Evolutionary conservation across 1,139 yeast genomes (phyloP), one percentile per base, ranked within the genome.

Genomic region (Pichia sp.): DNA sequence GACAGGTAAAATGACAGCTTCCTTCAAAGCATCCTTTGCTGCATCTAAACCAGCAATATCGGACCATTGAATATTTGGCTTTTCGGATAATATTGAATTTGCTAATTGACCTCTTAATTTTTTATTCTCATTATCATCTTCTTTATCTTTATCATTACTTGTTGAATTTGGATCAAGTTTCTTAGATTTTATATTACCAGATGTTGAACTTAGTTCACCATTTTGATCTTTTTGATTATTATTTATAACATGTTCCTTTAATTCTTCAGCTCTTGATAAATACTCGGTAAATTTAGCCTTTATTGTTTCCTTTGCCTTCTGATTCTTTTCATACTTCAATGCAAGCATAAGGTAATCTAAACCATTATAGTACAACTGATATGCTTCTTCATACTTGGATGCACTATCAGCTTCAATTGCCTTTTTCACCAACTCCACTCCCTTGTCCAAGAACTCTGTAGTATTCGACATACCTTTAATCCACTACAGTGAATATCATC

Each of bases 361-460:
- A 3, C 97, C 97, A 60, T 86, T 87, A 71, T 86, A 89, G 68
- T 94, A 94, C 43, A 88, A 77, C 52, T 88, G 86, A 66, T 92
- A 92, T 0, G 98, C 98, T 56, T 92, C 97, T 52, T 88, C 96
- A 60, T 90, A 92, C 56, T 85, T 76, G 43, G 94, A 85, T 29
- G 90, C 92, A 24, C 88, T 82, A 65, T 94, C 99, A 8, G 95
- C 90, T 63, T 90, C 96, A 49, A 94, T 89, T 25, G 98, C 98
- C 67, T 85, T 85, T 62, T 89, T 95, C 16, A 92, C 95, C 44
- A 90, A 75, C 56, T 89, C 97, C 32, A 92, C 89, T 22, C 97
- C 99, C 66, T 92, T 94, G 54, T 85, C 81, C 43, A 92, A 74
- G 64, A 92, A 90, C 64, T 92, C 97, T 20, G 62, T 55, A 61